Percentiles rank a stretch among this genome's conserved stretches.
Evolutionary conservation across 208 protist species (phyloP).

Genomic region (Willaertia magna): DNA sequence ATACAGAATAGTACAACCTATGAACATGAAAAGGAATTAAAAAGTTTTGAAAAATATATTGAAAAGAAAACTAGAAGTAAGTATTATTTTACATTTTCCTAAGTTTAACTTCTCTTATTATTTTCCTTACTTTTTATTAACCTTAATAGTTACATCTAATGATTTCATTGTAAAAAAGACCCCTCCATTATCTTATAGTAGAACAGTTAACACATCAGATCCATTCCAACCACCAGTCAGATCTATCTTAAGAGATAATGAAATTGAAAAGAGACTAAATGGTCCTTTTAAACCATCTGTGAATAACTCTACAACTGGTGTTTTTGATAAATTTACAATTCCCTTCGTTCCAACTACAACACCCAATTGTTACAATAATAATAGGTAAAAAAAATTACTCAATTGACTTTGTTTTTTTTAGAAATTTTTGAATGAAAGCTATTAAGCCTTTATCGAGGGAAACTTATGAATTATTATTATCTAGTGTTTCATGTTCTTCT

Average conservation of each 20-base stretch:
- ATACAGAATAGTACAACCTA: neutral
- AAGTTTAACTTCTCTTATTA: too few species aligned
- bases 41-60: neutral
- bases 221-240: neutral
- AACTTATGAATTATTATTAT: too few species aligned
- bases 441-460: too few species aligned
- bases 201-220: too few species aligned
- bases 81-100: too few species aligned
- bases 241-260: neutral
- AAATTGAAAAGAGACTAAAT: neutral
- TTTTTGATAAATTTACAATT: neutral
- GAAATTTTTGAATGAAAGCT: too few species aligned
- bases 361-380: neutral
- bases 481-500: too few species aligned
- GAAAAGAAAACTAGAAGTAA: neutral
- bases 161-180: neutral
- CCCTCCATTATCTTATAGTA: too few species aligned
- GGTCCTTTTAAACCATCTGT: neutral
- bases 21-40: neutral
- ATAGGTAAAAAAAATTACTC: too few species aligned
- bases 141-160: neutral
- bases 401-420: too few species aligned
- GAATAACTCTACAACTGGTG: neutral
- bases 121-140: neutral
- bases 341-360: neutral